Percentiles rank a stretch among this genome's conserved stretches.
These are phyloP conservation scores for Auriculariales sp. DNA, from an alignment of 768 basidiomycete species.

Conservation along the genomic window DNA sequence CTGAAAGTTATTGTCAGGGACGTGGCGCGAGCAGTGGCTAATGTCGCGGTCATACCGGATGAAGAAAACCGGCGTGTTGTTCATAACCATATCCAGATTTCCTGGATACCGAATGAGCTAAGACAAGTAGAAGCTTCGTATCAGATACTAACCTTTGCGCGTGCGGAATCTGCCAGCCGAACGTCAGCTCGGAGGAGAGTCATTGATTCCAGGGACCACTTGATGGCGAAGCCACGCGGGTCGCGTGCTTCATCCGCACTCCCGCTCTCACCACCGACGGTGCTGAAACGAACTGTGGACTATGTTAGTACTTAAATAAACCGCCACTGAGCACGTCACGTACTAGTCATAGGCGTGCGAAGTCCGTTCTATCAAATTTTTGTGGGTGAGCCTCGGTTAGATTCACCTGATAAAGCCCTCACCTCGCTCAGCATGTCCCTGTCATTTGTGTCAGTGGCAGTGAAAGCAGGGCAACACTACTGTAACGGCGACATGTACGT, in stretches of 20 bases:
- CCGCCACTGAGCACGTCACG: background rate
- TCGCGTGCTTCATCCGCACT: slow-evolving; percentile 34
- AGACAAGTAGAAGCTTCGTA: no score
- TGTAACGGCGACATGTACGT: slow-evolving; percentile 1
- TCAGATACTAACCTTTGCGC: slow-evolving; percentile 22
- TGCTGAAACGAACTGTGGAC: slow-evolving; percentile 34
- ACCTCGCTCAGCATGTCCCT: slow-evolving; percentile 24
- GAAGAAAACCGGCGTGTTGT: slow-evolving; percentile 34
- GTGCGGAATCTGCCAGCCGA: slow-evolving; percentile 18
- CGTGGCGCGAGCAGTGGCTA: no score
- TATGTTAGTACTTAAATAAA: background rate
- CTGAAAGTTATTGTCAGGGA: no score
- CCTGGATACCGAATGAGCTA: no score
- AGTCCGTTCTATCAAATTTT: slow-evolving; percentile 12
- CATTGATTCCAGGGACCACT: slow-evolving; percentile 21
- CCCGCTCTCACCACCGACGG: slow-evolving; percentile 38
- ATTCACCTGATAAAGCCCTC: no score
- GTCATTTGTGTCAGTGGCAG: slow-evolving; percentile 15
- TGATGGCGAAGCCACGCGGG: slow-evolving; percentile 37
- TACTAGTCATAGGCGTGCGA: slow-evolving; percentile 18
- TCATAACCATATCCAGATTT: slow-evolving; percentile 22
- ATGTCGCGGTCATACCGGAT: no score
- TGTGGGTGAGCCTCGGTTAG: no score
- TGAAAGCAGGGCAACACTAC: slow-evolving; percentile 13
- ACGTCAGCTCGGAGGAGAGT: background rate